Conservation (phyloP, 2,329 filamentous ascomycete species). For the Cercospora sp. region DNA sequence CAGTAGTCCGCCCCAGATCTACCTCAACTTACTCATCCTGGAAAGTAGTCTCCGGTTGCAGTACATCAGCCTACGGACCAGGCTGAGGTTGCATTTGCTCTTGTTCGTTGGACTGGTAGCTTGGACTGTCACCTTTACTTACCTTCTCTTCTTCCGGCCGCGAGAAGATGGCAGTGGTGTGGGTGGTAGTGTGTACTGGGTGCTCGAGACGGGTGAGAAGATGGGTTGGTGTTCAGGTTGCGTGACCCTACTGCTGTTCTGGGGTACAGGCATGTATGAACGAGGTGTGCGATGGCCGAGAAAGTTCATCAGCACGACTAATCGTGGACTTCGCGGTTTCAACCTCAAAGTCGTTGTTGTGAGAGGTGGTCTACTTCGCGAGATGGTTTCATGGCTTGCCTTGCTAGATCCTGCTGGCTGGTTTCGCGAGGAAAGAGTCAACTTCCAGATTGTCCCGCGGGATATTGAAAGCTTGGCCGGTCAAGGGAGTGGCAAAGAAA, state of each 20-base stretch:
- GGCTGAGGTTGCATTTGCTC: constrained; percentile 88
- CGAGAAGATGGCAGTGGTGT: constrained; percentile 89
- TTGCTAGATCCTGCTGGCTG: constrained; percentile 38
- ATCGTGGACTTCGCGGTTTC: constrained; percentile 84
- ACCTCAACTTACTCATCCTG: constrained; percentile 95
- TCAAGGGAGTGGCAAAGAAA: constrained; percentile 56
- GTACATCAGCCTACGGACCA: constrained; percentile 84
- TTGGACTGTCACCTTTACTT: constrained; percentile 84
- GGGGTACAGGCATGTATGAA: constrained; percentile 96
- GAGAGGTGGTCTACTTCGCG: constrained; percentile 77
- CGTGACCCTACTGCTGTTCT: constrained; percentile 81
- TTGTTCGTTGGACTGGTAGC: constrained; percentile 76
- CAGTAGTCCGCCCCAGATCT: constrained; percentile 93
- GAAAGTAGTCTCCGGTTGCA: constrained; percentile 91
- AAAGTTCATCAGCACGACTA: constrained; percentile 84
- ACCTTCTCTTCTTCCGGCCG: constrained; percentile 91
- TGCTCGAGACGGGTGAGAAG: constrained; percentile 85
- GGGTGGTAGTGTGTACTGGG: constrained; percentile 94
- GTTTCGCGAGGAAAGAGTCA: constrained; percentile 37
- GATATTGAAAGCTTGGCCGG: constrained; percentile 49
- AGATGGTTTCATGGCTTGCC: constrained; percentile 59
- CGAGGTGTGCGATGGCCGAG: constrained; percentile 91
- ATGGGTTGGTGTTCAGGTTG: constrained; percentile 88
- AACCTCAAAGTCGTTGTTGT: constrained; percentile 96
- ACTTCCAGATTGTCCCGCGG: constrained; percentile 41